Base-by-base conservation (phyloP, 331 rosid genomes). In the Spiraea crenata region DNA sequence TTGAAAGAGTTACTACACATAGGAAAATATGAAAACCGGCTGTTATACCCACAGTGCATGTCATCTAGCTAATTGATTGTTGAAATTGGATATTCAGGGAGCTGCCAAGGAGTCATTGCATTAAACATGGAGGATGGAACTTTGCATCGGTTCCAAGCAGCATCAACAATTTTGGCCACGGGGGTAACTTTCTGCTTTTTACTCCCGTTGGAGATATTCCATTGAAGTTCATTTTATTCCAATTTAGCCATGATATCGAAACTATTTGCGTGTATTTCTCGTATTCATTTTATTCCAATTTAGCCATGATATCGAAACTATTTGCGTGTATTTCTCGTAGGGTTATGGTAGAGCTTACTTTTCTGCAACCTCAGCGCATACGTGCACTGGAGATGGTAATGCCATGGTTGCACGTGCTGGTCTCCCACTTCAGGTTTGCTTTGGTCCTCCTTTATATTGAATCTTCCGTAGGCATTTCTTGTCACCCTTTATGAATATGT, bases 381-480 rank as follows among this genome's bases (percentile, higher is more conserved):
- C 97, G 58, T 93, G 97, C 79, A 93, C 97, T 42, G 97, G 97
- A 82, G 97, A 93, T 87, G 99, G 97, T 71, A 91, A 81, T 82
- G 99, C 83, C 74, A 91, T 93, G 99, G 99, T 85, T 78, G 91
- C 99, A 73, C 96, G 97, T 67, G 95, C 99, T 48, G 96, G 96
- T 57, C 59, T 93, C 58, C 92, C 97, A 6, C 97, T 93, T 6
- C 86, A 93, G 99, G 97, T 91, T 67, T 49, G 13, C 12, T 74
- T 73, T 63, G 48, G 16, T 78, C 57, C 72, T 74, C 74, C 38
- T 55, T 44, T 19, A 42, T 67, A 50, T 75, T 77, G 65, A 57
- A 61, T 58, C 45, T 75, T 56, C n/a, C 38, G 61, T 77, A 69
- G 35, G 73, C 63, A 50, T 61, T 54, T 9, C 51, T 31, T 38